Evolutionary conservation across 78 protist species (phyloP).

Genomic region (Dictyostelium intermedium): DNA sequence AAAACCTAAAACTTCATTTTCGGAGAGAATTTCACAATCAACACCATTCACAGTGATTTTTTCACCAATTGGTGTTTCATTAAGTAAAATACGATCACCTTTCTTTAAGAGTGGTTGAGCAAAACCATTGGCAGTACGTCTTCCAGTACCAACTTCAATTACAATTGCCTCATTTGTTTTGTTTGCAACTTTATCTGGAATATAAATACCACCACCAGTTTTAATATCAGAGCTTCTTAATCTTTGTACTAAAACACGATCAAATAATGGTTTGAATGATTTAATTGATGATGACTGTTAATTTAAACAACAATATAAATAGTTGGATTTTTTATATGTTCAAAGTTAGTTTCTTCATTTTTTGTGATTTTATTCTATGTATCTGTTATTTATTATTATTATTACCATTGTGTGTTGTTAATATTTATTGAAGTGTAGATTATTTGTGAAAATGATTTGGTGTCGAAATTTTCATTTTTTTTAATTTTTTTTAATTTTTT

Average conservation of each 20-base stretch:
- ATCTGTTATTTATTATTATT: too few relatives aligned
- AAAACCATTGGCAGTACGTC: slow-evolving; percentile 52
- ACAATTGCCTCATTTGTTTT: slow-evolving; percentile 52
- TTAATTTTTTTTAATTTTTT: too few relatives aligned
- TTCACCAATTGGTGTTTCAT: slow-evolving; percentile 27
- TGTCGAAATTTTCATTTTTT: too few relatives aligned
- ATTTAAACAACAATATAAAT: too few relatives aligned
- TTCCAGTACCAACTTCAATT: slow-evolving; percentile 70
- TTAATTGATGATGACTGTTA: slow-evolving; percentile 16
- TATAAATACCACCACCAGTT: slow-evolving; percentile 58
- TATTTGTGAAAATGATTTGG: neutral
- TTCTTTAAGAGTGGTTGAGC: slow-evolving; percentile 37
- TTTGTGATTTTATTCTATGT: neutral
- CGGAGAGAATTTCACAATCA: slow-evolving; percentile 49
- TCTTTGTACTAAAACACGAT: slow-evolving; percentile 68
- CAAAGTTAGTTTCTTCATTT: too few relatives aligned
- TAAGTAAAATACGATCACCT: slow-evolving; percentile 63
- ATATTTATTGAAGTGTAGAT: neutral
- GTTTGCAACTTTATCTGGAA: slow-evolving; percentile 40
- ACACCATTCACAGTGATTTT: slow-evolving; percentile 65
- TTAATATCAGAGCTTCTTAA: slow-evolving; percentile 25
- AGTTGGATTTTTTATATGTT: too few relatives aligned
- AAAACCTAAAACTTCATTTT: slow-evolving; percentile 58
- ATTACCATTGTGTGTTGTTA: neutral
- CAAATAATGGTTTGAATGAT: slow-evolving; percentile 77